phyloP scores from a whole-genome alignment of 2,329 filamentous ascomycete genomes.

The Diaporthe ilicicola region DNA sequence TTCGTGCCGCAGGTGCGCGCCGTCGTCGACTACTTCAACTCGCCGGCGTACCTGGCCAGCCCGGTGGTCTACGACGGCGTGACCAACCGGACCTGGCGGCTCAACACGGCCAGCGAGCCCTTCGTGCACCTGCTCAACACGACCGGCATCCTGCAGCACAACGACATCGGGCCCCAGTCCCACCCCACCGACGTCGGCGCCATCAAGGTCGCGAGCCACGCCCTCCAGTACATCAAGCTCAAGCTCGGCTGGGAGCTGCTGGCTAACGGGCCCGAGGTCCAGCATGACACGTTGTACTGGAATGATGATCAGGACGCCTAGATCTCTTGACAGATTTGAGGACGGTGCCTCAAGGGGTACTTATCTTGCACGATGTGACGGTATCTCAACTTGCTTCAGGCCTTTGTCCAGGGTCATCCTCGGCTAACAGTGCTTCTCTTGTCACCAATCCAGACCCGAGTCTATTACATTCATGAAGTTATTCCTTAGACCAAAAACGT shows the following conservation, averaged over 20 bases:
- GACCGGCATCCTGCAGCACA: slow-evolving; percentile 67
- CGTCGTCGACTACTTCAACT: slow-evolving; percentile 62
- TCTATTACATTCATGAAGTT: too few relatives aligned
- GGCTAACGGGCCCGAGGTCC: slow-evolving; percentile 61
- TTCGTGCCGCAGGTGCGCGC: slow-evolving; percentile 59
- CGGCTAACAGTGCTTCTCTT: background rate
- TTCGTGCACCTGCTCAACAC: slow-evolving; percentile 71
- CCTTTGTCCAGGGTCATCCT: too few relatives aligned
- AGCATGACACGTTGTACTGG: slow-evolving; percentile 60
- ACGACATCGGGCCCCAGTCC: slow-evolving; percentile 65
- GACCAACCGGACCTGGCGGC: slow-evolving; percentile 46
- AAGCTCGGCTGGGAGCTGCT: slow-evolving; percentile 65
- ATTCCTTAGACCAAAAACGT: too few relatives aligned
- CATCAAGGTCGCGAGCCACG: slow-evolving; percentile 67
- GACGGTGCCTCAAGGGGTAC: too few relatives aligned
- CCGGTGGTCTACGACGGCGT: slow-evolving; percentile 50
- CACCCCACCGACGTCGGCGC: slow-evolving; percentile 70
- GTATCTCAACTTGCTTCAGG: background rate
- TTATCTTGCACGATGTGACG: background rate
- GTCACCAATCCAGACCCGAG: too few relatives aligned
- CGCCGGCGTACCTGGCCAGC: slow-evolving; percentile 49
- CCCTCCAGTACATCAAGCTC: slow-evolving; percentile 65
- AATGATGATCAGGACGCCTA: slow-evolving; percentile 57
- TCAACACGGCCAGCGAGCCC: slow-evolving; percentile 45
- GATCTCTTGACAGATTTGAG: too few relatives aligned